Evolutionary conservation across 148 eudicot genomes (phyloP), one percentile per base, ranked within the genome.

Genomic region (Linanthus parryae): DNA sequence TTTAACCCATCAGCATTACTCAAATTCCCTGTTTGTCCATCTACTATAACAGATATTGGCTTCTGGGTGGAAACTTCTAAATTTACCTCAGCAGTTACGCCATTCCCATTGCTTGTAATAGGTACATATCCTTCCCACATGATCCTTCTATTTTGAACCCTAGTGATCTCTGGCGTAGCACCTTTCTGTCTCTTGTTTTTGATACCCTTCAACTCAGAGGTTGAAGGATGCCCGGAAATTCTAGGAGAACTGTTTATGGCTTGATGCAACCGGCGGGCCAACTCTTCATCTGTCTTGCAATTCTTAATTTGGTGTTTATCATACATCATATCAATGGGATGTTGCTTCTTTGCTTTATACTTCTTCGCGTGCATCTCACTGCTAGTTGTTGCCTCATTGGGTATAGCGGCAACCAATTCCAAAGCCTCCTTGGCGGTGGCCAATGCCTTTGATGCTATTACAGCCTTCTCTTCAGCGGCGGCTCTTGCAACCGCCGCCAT

Each of bases 191-290:
- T 85, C 75, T 82, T 89, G 33, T 67, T 73, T 67, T 68, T 83
- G 23, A 59, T 75, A 71, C 48, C 76, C 68, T 76, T 80, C 39
- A 65, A 55, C 34, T 69, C 82, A 30, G 84, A 71, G 40, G 63
- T 56, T 16, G 74, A 27, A 29, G 78, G 54, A 52, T 66, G 65
- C 58, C 71, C 86, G 14, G 75, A 49, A 65, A 81, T 79, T 67
- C 90, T 83, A 0, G 94, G 90, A 52, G 95, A 86, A 62, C 89
- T 86, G 38, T 91, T 91, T 3, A 81, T 83, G 24, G 72, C 80
- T 58, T 67, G 76, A 63, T 84, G 89, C 67, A 91, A 61, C 27
- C 65, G 77, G 43, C 80, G 88, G 28, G 94, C 98, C 44, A 91
- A 23, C 65, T 86, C 95, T 66, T 83, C 95, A 75, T 91, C 94